Evolutionary conservation across 2,329 filamentous ascomycete species (phyloP).

Genomic region (Xylaria multiplex): DNA sequence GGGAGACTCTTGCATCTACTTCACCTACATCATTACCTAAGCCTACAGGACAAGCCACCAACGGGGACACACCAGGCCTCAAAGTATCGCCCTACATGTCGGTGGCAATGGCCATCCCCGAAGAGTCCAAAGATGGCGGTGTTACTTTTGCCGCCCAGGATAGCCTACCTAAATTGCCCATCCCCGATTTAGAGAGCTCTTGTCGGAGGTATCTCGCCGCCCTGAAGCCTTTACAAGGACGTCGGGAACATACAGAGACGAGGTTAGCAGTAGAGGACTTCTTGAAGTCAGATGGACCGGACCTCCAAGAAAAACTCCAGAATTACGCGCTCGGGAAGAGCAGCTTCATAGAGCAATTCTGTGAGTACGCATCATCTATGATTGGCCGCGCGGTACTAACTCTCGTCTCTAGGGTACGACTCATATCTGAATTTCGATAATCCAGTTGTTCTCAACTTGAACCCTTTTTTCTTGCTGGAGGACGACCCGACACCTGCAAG

Average conservation of each 20-base stretch:
- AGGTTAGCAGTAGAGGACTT: constrained; percentile 85
- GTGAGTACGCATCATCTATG: constrained; percentile 63
- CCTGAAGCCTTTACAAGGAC: constrained; percentile 81
- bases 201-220: constrained; percentile 82
- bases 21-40: constrained; percentile 53
- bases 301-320: constrained; percentile 88
- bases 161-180: constrained; percentile 88
- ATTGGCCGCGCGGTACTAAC: not conserved
- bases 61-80: constrained; percentile 43
- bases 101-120: constrained; percentile 48
- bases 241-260: constrained; percentile 85
- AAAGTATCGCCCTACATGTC: constrained; percentile 48
- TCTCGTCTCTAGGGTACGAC: constrained; percentile 80
- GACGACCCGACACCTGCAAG: constrained; percentile 96
- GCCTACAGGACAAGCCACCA: constrained; percentile 50
- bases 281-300: constrained; percentile 79
- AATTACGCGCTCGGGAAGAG: constrained; percentile 89
- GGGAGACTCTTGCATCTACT: constrained; percentile 70
- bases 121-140: constrained; percentile 70
- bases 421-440: constrained; percentile 99
- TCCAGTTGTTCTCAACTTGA: constrained; percentile 94
- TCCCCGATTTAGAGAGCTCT: constrained; percentile 84
- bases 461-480: constrained; percentile 96
- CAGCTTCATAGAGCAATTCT: constrained; percentile 99
- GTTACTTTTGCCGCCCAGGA: constrained; percentile 93